A percentile compares a stretch with the other conserved stretches of the same genome.
Evolutionary conservation across 352 stramenopile genomes (phyloP).

Genomic region (Globisporangium echinulatum): DNA sequence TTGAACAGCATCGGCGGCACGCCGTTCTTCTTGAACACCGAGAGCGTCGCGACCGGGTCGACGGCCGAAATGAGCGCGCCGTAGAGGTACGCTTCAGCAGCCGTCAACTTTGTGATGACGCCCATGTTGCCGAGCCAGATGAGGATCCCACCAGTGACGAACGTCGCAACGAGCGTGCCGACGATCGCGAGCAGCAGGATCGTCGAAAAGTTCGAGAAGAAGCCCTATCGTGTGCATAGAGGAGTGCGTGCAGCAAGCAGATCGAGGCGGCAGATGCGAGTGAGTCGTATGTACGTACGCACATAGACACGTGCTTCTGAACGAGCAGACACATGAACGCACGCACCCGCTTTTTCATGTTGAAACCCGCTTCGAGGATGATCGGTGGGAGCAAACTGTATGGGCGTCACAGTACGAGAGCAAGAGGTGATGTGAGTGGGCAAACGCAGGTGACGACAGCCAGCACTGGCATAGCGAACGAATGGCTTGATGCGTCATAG

Average conservation of each 20-base stretch:
- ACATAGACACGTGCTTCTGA: conserved; percentile 4
- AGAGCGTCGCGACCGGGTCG: conserved; percentile 91
- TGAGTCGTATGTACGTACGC: background rate
- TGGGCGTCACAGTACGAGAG: no score
- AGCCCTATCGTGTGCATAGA: conserved; percentile 32
- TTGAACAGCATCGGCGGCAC: conserved; percentile 90
- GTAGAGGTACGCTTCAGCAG: conserved; percentile 89
- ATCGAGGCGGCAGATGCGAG: no score
- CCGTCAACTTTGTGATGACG: conserved; percentile 72
- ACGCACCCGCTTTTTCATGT: conserved; percentile 81
- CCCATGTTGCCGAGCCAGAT: conserved; percentile 68
- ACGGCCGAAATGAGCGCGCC: conserved; percentile 90
- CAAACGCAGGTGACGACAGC: no score
- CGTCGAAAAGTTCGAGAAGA: conserved; percentile 86
- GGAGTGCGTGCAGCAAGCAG: no score
- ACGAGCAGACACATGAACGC: conserved; percentile 3
- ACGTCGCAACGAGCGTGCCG: conserved; percentile 73
- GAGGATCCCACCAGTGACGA: conserved; percentile 70
- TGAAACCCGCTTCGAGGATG: conserved; percentile 83
- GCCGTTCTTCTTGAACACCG: conserved; percentile 90
- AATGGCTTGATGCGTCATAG: no score
- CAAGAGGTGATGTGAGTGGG: background rate
- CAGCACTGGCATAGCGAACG: no score
- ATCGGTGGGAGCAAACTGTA: conserved; percentile 65
- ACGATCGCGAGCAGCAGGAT: conserved; percentile 79